Conservation (phyloP, 768 basidiomycete species). For the Pleurotus sapidus region DNA sequence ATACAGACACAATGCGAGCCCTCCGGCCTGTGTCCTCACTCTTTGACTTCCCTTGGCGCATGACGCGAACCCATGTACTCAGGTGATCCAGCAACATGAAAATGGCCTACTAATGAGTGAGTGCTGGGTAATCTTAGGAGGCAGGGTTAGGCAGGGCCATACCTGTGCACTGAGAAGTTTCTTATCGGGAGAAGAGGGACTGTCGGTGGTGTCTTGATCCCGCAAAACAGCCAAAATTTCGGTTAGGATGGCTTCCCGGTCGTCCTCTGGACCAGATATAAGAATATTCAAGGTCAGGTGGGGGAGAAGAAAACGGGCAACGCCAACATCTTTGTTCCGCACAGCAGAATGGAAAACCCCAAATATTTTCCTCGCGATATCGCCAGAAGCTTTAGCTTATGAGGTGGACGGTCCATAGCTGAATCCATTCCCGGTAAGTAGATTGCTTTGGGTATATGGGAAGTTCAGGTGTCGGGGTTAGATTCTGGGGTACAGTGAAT, state of each 20-base stretch:
- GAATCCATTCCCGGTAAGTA: conserved; percentile 97
- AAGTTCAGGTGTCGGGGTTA: conserved; percentile 38
- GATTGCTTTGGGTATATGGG: conserved; percentile 77
- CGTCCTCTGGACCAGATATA: conserved; percentile 65
- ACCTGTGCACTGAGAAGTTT: conserved; percentile 94
- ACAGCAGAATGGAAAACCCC: conserved; percentile 74
- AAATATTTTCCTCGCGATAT: conserved; percentile 68
- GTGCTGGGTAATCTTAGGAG: not conserved
- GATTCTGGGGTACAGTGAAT: conserved; percentile 50
- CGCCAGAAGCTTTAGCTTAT: conserved; percentile 62
- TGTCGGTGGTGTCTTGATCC: conserved; percentile 75
- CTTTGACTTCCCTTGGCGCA: conserved; percentile 60
- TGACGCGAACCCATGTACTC: conserved; percentile 80
- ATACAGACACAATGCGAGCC: conserved; percentile 34
- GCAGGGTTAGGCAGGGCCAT: conserved; percentile 13
- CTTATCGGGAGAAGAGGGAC: conserved; percentile 67
- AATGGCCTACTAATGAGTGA: conserved; percentile 58
- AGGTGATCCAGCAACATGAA: conserved; percentile 95
- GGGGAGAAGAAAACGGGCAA: conserved; percentile 89
- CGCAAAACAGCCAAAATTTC: conserved; percentile 83
- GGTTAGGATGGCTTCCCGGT: conserved; percentile 58
- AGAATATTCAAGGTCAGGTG: conserved; percentile 88
- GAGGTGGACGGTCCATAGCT: conserved; percentile 81
- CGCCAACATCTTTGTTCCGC: conserved; percentile 86
- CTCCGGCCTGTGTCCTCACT: conserved; percentile 48